Percentiles rank a stretch among this genome's conserved stretches.
phyloP scores from a whole-genome alignment of 805 yeast genomes.

The Pichia paraexigua region DNA sequence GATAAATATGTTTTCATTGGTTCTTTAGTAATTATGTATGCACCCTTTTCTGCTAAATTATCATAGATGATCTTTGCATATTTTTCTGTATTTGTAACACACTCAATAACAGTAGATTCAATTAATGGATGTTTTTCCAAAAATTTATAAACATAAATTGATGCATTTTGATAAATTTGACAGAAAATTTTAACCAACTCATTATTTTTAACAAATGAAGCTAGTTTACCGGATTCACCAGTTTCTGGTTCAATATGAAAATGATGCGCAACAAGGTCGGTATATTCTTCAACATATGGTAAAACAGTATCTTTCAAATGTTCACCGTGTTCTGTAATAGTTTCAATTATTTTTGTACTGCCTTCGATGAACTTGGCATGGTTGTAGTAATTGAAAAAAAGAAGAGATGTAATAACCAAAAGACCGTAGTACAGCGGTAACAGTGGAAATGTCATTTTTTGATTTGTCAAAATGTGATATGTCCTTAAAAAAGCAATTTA shows the following conservation, averaged over 20 bases:
- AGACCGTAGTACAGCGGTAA: slow-evolving; percentile 5
- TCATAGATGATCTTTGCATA: not conserved
- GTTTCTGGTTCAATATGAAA: not conserved
- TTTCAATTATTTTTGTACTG: not conserved
- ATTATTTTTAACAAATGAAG: not conserved
- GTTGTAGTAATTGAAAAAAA: slow-evolving; percentile 1
- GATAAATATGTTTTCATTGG: not conserved
- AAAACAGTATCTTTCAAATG: not conserved
- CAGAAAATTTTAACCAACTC: not conserved
- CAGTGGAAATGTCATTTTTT: slow-evolving; percentile 1
- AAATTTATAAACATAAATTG: not conserved
- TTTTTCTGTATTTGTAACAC: not conserved
- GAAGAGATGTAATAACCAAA: slow-evolving; percentile 1
- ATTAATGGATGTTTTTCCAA: not conserved
- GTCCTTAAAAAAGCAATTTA: not conserved
- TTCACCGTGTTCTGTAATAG: not conserved
- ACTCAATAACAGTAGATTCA: not conserved
- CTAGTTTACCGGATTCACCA: not conserved
- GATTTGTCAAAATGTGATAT: not conserved
- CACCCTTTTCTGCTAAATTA: not conserved
- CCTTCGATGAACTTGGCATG: slow-evolving; percentile 2
- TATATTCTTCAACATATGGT: not conserved
- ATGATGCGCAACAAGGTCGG: not conserved
- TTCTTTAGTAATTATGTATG: not conserved
- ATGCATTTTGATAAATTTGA: not conserved